Base-by-base conservation (phyloP, 2,329 filamentous ascomycete species). In the Colletotrichum filicis region DNA sequence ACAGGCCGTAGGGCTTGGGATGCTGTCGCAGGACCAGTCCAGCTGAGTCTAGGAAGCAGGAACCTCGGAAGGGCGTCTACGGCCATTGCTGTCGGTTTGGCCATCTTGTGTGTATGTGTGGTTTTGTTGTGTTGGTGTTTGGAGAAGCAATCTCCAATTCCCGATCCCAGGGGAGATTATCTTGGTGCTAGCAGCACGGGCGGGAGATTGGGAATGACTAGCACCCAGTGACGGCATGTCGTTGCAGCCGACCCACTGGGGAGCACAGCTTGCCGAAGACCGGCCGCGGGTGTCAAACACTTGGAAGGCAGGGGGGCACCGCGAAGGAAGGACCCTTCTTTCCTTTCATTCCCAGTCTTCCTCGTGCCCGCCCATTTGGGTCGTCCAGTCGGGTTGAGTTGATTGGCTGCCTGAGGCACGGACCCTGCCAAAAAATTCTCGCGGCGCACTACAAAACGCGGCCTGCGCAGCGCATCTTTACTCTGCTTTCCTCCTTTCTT, bases 1-100 rank as follows among this genome's bases (percentile, higher is more conserved):
- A 78, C 75, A 69, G 77, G 67, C 59, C 75, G 74, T 42, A 82
- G 66, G 32, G 78, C 70, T 52, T 77, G 75, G 5, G 80, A 77
- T 28, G 80, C 68, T 30, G 79, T 77, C 2, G 76, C 75, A 49
- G 82, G 78, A 28, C 79, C 79, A 59, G 78, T 81, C 88, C 88
- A 90, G 82, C 89, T 91, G 24, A 90, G 81, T 26, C 86, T 85
- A 4, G 89, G 89, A 19, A 90, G 85, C 14, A 90, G 82, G 74
- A 90, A 90, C 35, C 85, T 83, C 22, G 89, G 88, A 11, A 90
- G 78, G 49, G 84, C 80, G 70, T 86, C 85, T 2, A 80, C 78
- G 11, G 83, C 78, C 66, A 76, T 72, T 63, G 76, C 60, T 53
- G 74, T 76, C 9, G 79, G 75, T 30, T 75, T 74, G 32, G 78